A percentile compares a stretch with the other conserved stretches of the same genome.
phyloP scores from a whole-genome alignment of 2,329 filamentous ascomycete species.

The Ophiostoma australiae region DNA sequence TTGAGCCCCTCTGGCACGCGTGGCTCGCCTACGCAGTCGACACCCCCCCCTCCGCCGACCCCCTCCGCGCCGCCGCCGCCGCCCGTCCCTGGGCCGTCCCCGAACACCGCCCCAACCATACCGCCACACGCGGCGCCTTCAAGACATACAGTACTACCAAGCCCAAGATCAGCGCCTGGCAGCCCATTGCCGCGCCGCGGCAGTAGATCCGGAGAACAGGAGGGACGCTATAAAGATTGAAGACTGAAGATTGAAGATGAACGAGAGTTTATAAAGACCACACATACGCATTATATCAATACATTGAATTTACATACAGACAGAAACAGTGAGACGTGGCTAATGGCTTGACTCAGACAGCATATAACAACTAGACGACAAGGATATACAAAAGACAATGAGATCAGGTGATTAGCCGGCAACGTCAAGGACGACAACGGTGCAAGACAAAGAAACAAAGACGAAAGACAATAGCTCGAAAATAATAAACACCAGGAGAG shows the following conservation, averaged over 20 bases:
- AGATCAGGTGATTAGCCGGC: too few relatives aligned
- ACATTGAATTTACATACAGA: background rate
- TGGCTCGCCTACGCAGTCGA: slow-evolving; percentile 96
- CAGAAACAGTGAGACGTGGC: background rate
- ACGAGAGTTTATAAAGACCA: background rate
- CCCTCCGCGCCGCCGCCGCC: slow-evolving; percentile 53
- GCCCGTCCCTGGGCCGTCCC: slow-evolving; percentile 68
- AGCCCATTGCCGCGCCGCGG: slow-evolving; percentile 34
- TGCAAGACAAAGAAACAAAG: background rate
- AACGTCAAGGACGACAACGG: background rate
- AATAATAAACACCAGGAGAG: background rate
- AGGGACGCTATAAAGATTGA: background rate
- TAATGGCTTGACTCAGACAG: background rate
- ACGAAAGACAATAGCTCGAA: background rate
- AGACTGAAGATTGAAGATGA: background rate
- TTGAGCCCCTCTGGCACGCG: slow-evolving; percentile 95
- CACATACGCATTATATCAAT: slow-evolving; percentile 8
- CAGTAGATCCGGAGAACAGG: slow-evolving; percentile 22
- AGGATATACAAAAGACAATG: background rate
- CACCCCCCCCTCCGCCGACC: slow-evolving; percentile 73
- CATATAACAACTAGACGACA: too few relatives aligned
- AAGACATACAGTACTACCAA: slow-evolving; percentile 83
- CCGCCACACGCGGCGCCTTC: slow-evolving; percentile 71
- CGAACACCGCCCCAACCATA: slow-evolving; percentile 68
- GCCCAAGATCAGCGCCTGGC: slow-evolving; percentile 37